phyloP scores from a whole-genome alignment of 139 green algal genomes.

The Chlamydomonas schloesseri region DNA sequence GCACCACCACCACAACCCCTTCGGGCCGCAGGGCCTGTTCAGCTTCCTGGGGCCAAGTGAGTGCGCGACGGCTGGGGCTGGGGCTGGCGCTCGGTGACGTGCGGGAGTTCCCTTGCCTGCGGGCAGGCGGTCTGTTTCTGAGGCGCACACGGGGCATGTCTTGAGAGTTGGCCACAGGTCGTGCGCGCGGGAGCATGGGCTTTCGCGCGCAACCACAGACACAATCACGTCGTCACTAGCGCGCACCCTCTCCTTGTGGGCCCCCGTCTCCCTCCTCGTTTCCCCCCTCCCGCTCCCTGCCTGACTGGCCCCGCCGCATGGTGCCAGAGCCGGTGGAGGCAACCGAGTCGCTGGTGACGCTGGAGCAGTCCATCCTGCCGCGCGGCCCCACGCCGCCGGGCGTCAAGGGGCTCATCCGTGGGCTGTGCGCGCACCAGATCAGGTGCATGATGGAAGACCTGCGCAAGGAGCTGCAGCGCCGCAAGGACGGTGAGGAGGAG shows the following conservation, averaged over 20 bases:
- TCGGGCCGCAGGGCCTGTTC: background rate
- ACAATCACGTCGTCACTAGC: no score
- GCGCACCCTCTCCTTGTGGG: no score
- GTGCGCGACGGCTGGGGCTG: background rate
- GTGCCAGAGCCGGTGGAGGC: slow-evolving; percentile 7
- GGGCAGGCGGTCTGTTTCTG: no score
- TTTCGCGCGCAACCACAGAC: no score
- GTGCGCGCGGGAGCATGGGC: no score
- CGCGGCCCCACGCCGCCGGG: slow-evolving; percentile 8
- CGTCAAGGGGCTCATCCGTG: slow-evolving; percentile 43
- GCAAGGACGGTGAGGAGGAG: slow-evolving; percentile 12
- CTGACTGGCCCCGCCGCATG: no score
- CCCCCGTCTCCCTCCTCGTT: background rate
- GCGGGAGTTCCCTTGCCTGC: no score
- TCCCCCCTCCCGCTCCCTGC: background rate
- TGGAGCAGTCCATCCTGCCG: slow-evolving; percentile 53
- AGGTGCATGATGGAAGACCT: slow-evolving; percentile 46
- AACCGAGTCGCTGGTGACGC: slow-evolving; percentile 37
- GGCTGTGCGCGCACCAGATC: slow-evolving; percentile 49
- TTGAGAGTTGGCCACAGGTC: no score
- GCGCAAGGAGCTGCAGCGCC: slow-evolving; percentile 35
- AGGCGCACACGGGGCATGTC: no score
- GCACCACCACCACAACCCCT: background rate
- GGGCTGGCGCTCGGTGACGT: no score
- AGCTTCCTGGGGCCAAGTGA: slow-evolving; percentile 5